These are phyloP conservation scores for Podospora pseudopauciseta DNA, from an alignment of 495 filamentous ascomycete genomes.

Conservation along the genomic window DNA sequence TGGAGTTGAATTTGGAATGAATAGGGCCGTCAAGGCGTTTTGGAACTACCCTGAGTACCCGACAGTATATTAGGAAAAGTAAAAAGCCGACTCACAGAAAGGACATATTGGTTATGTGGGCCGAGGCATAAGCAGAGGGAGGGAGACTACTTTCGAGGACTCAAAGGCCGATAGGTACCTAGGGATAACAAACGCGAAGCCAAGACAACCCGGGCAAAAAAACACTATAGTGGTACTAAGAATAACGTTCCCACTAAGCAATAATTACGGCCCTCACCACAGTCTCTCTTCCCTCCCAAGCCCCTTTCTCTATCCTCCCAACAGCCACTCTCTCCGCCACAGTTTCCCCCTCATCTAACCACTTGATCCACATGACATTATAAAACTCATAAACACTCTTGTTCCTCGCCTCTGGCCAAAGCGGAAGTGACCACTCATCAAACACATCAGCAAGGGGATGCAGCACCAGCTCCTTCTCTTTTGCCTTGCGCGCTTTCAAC, in stretches of 20 bases:
- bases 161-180: too few relatives aligned
- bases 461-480: not conserved
- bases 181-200: too few relatives aligned
- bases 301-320: slow-evolving; percentile 21
- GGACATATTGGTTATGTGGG: too few relatives aligned
- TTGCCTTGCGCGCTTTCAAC: not conserved
- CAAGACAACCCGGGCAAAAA: too few relatives aligned
- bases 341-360: slow-evolving; percentile 7
- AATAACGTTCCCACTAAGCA: not conserved
- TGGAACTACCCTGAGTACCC: too few relatives aligned
- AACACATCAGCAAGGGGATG: slow-evolving; percentile 21
- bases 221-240: not conserved
- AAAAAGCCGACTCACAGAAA: too few relatives aligned
- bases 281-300: slow-evolving; percentile 17
- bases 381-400: slow-evolving; percentile 22
- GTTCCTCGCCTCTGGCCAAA: slow-evolving; percentile 2
- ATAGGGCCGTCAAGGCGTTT: too few relatives aligned
- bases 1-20: too few relatives aligned
- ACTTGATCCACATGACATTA: slow-evolving; percentile 27
- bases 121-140: too few relatives aligned
- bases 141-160: too few relatives aligned
- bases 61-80: too few relatives aligned
- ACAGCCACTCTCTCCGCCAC: slow-evolving; percentile 17
- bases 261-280: slow-evolving; percentile 15
- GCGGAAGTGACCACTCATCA: slow-evolving; percentile 19